Evolutionary conservation across 352 stramenopile species (phyloP), one percentile per base, ranked within the genome.

Genomic region (Globisporangium mamillatum): DNA sequence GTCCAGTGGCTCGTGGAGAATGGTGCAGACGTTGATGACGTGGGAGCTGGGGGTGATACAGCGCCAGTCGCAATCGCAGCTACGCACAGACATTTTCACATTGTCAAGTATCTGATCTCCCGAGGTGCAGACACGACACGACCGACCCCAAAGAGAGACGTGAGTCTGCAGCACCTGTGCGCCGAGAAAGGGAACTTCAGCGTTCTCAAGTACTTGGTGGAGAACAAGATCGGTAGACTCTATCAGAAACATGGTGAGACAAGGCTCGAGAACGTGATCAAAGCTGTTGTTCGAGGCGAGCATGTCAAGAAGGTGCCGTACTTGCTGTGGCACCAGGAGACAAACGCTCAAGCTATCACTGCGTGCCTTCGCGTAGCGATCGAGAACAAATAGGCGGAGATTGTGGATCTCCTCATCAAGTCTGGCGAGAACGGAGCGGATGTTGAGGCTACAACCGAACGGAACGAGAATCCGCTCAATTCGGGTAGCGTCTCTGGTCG

Each of bases 141-240:
- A 29, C 53, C 53, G 25, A 59, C 22, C 16, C 53, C 53, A 24
- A 22, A 22, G 24, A 36, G 25, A 29, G 25, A 59, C 53, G 25
- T 38, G 14, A 38, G 53, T 24, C 53, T 59, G 24, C 25, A 24
- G 24, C 2, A 38, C 25, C 22, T 59, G 53, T 59, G 25, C 1
- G 44, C 64, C 4, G 24, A 76, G 25, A 55, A 67, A 38, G 67
- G 38, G 20, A 71, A 46, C 22, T 20, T 65, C n/a, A 29, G 20
- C 64, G 63, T 34, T 4, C 16, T 48, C 18, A 65, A 60, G 64
- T 60, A 59, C 56, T 27, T 65, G 18, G 64, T 65, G 56, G 29
- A 60, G 25, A 59, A 59, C 32, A 16, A 29, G 5, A 34, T 59
- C 14, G 53, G 12, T 5, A 50, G 41, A 50, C n/a, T 9, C 41